A percentile compares a stretch with the other conserved stretches of the same genome.
Evolutionary conservation across 257 asterid genomes (phyloP).

Genomic region (Penstemon eatonii): DNA sequence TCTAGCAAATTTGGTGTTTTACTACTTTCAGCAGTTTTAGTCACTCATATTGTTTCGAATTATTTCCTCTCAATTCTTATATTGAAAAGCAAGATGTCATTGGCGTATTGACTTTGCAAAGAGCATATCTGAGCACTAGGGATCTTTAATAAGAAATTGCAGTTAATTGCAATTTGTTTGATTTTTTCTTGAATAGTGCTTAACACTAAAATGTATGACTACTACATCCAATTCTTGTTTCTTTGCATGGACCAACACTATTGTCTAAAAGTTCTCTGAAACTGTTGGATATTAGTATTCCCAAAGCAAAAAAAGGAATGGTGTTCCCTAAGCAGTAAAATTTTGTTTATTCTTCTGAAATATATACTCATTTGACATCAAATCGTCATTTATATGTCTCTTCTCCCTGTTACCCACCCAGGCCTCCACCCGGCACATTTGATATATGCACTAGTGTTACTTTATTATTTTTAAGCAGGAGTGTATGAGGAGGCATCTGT

Average conservation of each 20-base stretch:
- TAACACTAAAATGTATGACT: no score
- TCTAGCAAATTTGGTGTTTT: background rate
- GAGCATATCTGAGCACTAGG: no score
- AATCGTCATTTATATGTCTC: background rate
- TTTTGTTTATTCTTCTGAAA: background rate
- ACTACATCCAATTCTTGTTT: slow-evolving; percentile 5
- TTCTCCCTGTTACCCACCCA: background rate
- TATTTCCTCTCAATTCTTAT: background rate
- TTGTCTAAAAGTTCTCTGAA: background rate
- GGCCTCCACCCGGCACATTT: background rate
- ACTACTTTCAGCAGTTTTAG: background rate
- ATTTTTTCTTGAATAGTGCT: no score
- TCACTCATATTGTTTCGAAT: background rate
- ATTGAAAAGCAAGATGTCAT: background rate
- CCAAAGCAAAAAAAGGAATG: no score
- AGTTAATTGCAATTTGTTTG: no score
- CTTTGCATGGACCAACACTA: background rate
- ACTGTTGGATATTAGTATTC: background rate
- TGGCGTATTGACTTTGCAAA: no score
- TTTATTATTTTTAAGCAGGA: background rate
- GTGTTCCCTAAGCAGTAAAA: background rate
- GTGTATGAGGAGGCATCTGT: slow-evolving; percentile 4
- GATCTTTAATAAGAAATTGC: no score
- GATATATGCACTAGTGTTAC: background rate
- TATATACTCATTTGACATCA: background rate